Percentiles rank a stretch among this genome's conserved stretches.
Evolutionary conservation across 2,329 filamentous ascomycete genomes (phyloP).

Genomic region (Coleophoma crateriformis): DNA sequence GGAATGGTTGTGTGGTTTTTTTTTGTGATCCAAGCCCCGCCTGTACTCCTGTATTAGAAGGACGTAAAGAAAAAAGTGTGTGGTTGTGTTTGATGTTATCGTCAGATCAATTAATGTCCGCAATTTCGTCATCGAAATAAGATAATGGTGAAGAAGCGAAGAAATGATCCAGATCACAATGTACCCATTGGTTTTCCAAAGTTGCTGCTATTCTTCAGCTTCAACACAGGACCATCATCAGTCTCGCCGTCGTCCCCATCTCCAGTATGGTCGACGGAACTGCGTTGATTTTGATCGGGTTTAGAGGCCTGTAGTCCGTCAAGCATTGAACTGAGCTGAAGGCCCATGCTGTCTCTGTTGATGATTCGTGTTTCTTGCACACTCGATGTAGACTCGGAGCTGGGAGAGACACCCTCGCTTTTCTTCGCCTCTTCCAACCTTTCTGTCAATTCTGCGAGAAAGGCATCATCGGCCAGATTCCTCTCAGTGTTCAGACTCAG

Average conservation of each 20-base stretch:
- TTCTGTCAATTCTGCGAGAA: slow-evolving; percentile 16
- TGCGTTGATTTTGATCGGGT: neutral
- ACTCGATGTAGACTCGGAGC: slow-evolving; percentile 4
- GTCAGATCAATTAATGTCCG: too few species aligned
- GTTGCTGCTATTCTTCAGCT: slow-evolving; percentile 20
- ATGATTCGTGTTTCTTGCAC: neutral
- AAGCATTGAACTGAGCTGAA: neutral
- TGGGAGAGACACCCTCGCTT: slow-evolving; percentile 10
- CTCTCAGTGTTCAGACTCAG: slow-evolving; percentile 18
- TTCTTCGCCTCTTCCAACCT: slow-evolving; percentile 18
- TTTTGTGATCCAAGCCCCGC: too few species aligned
- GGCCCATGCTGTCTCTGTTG: neutral
- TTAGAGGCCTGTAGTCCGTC: neutral
- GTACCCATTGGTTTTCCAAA: slow-evolving; percentile 21
- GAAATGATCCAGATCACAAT: too few species aligned
- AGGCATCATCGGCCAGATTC: slow-evolving; percentile 12
- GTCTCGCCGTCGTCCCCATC: slow-evolving; percentile 9
- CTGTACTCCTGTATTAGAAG: too few species aligned
- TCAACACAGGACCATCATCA: slow-evolving; percentile 18
- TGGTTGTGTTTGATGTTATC: too few species aligned
- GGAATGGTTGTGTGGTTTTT: too few species aligned
- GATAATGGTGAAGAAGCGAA: too few species aligned
- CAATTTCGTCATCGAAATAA: too few species aligned
- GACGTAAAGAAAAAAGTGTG: too few species aligned
- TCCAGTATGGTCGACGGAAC: neutral